phyloP scores from a whole-genome alignment of 306 rosid species.

The Erythrophleum fordii region DNA sequence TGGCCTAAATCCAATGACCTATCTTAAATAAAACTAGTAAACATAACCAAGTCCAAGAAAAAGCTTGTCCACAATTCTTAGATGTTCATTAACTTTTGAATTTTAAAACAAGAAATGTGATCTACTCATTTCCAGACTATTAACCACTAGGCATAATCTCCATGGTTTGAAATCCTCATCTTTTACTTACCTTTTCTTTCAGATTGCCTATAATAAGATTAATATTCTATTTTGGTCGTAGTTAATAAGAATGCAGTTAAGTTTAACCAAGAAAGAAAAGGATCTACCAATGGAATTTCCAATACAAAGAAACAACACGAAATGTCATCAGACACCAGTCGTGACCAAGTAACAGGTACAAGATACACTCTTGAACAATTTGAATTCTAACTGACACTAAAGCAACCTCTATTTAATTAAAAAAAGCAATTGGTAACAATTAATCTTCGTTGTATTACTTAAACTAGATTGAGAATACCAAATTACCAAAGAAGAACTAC shows the following conservation, averaged over 20 bases:
- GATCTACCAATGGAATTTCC: not conserved
- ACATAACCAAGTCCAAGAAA: not conserved
- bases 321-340: not conserved
- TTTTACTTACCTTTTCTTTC: not conserved
- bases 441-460: not conserved
- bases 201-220: not conserved
- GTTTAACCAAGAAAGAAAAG: not conserved
- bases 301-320: constrained; percentile 1
- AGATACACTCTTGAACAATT: not conserved
- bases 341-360: constrained; percentile 20
- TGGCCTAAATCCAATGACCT: not conserved
- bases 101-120: too few species aligned
- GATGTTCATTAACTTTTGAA: not conserved
- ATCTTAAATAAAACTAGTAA: not conserved
- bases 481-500: constrained; percentile 43
- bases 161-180: not conserved
- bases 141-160: too few species aligned
- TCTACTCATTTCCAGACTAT: too few species aligned
- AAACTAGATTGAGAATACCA: constrained; percentile 7
- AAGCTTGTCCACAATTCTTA: not conserved
- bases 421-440: constrained; percentile 24
- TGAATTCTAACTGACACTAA: constrained; percentile 6
- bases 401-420: constrained; percentile 31
- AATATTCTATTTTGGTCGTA: not conserved
- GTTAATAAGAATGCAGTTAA: not conserved